A percentile compares a stretch with the other conserved stretches of the same genome.
phyloP scores from a whole-genome alignment of 2,329 filamentous ascomycete species.

The Arthrobotrys pseudoclavata region DNA sequence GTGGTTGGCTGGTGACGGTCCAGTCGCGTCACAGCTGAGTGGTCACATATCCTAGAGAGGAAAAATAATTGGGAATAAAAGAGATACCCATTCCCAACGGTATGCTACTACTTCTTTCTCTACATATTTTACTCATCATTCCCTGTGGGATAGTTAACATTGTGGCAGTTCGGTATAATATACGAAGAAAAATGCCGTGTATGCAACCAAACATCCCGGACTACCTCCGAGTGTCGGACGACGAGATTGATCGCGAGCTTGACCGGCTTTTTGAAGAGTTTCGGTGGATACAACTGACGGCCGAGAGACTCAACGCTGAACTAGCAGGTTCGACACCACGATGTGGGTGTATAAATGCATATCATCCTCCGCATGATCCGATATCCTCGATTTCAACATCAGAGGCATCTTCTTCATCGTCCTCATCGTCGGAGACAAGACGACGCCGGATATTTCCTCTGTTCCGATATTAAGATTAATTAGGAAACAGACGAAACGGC shows the following conservation, averaged over 20 bases:
- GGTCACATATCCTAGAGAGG: conserved; percentile 14
- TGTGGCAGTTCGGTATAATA: not conserved
- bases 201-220: conserved; percentile 33
- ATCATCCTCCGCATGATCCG: not conserved
- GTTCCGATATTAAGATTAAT: conserved; percentile 35
- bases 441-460: conserved; percentile 40
- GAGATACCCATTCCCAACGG: conserved; percentile 7
- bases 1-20: conserved; percentile 24
- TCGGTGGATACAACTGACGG: conserved; percentile 37
- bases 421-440: not conserved
- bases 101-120: not conserved
- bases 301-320: conserved; percentile 24
- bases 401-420: not conserved
- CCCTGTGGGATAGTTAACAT: not conserved
- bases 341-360: not conserved
- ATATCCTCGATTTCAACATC: not conserved
- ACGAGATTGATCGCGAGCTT: conserved; percentile 34
- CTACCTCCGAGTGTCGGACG: conserved; percentile 34
- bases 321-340: conserved; percentile 8
- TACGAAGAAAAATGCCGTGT: conserved; percentile 35
- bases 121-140: not conserved
- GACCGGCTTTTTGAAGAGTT: conserved; percentile 36
- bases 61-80: conserved; percentile 12
- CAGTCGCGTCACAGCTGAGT: conserved; percentile 31
- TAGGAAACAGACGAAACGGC: conserved; percentile 22